Evolutionary conservation across 2,329 filamentous ascomycete genomes (phyloP), one percentile per base, ranked within the genome.

Genomic region (Stagonosporopsis tanaceti): DNA sequence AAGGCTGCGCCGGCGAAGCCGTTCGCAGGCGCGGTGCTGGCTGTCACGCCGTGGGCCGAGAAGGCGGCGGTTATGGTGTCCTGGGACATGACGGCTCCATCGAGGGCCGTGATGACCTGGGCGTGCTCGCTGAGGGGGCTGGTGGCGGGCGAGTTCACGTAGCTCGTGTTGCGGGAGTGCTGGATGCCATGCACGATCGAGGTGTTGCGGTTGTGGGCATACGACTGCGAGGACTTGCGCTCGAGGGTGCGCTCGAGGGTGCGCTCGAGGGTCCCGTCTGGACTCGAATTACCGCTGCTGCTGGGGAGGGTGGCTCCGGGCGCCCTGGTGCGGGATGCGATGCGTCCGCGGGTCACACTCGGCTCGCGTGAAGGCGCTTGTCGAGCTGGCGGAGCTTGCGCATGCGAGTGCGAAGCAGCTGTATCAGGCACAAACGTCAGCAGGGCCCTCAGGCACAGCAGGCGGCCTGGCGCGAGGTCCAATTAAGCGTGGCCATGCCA

Each of bases 161-260:
- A 87, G 79, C 93, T 97, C 68, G 93, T 90, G 84, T 96, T 96
- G 78, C 94, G 81, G 54, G 85, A 90, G 78, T 99, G 95, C 76
- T 97, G 93, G 66, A 96, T 89, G 70, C 95, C 94, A 86, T 98
- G 92, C 55, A 98, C 93, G 68, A 98, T 97, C 46, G 94, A 98
- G 0, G 94, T 96, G 80, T 99, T 93, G 53, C 95, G 89, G 78
- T 98, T 93, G 76, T 99, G 93, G 58, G 91, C 92, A 82, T 98
- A 89, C 15, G 55, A 58, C 35, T 54, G 56, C 2, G 55, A 58
- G 9, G 81, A 74, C 61, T 82, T 83, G 61, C 83, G 78, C 62
- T 85, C 82, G 57, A 81, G 65, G 28, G 60, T 83, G 61, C 83
- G 78, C 63, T 85, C 82, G 57, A 81, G 65, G 35, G 60, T 83